These are phyloP conservation scores for Chlorella sp. DNA, from an alignment of 139 green algal species.

Conservation along the genomic window DNA sequence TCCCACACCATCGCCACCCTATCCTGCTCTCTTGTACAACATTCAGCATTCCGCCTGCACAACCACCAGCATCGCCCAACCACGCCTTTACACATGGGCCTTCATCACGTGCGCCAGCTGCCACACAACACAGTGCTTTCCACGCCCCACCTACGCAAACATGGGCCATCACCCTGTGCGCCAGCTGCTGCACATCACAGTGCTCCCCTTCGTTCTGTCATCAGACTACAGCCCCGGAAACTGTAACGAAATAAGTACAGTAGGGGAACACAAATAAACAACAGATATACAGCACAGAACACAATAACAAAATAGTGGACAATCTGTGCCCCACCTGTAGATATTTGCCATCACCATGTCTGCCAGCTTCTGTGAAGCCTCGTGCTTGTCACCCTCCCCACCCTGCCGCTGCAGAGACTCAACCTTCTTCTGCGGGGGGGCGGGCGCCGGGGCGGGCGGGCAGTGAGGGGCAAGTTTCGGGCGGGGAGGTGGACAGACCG, in stretches of 20 bases:
- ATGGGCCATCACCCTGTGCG: background rate
- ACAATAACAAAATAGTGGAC: too few relatives aligned
- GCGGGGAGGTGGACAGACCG: too few relatives aligned
- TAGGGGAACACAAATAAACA: too few relatives aligned
- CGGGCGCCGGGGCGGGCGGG: background rate
- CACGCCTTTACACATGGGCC: too few relatives aligned
- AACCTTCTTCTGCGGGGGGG: constrained; percentile 33
- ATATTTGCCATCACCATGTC: constrained; percentile 88
- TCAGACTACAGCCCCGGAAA: too few relatives aligned
- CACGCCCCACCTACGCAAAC: too few relatives aligned
- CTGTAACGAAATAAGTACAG: too few relatives aligned
- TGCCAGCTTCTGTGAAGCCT: constrained; percentile 64
- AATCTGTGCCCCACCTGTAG: constrained; percentile 63
- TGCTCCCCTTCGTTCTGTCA: too few relatives aligned
- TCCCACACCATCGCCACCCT: background rate
- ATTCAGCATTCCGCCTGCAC: too few relatives aligned
- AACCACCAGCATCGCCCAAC: background rate
- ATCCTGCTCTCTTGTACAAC: background rate
- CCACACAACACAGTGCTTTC: background rate
- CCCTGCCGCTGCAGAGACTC: constrained; percentile 35
- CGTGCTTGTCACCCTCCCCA: constrained; percentile 32
- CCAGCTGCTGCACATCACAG: too few relatives aligned
- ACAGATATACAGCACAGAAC: too few relatives aligned
- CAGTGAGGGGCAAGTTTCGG: background rate
- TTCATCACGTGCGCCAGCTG: too few relatives aligned